Evolutionary conservation across 129 eudicot genomes (phyloP).

Genomic region (Sambucus nigra): DNA sequence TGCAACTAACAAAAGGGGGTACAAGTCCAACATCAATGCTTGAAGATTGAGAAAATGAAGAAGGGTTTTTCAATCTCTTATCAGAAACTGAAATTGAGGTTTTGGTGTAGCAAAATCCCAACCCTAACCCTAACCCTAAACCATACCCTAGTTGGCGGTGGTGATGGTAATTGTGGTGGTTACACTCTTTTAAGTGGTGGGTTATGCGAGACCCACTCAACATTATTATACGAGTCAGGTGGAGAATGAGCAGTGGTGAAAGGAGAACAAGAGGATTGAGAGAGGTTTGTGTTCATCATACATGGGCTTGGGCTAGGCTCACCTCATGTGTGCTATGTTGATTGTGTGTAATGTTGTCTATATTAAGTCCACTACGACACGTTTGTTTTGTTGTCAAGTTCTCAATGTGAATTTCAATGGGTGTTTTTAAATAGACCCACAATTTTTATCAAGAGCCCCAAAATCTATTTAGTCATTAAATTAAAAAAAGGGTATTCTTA

Average conservation of each 20-base stretch:
- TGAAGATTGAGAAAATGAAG: conserved; percentile 5
- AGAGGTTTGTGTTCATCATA: conserved; percentile 1
- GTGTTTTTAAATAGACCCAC: no score
- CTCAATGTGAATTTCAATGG: no score
- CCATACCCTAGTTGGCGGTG: conserved; percentile 3
- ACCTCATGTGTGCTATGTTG: no score
- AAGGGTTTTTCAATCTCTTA: conserved; percentile 1
- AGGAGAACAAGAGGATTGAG: background rate
- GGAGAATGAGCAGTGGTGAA: background rate
- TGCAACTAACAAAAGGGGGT: conserved; percentile 7
- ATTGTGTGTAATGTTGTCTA: no score
- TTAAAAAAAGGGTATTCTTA: no score
- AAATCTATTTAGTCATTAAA: no score
- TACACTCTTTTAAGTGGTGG: conserved; percentile 4
- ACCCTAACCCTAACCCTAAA: conserved; percentile 1
- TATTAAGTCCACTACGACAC: no score
- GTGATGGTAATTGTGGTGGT: background rate
- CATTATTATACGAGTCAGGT: background rate
- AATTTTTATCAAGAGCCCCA: no score
- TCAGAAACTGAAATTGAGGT: background rate
- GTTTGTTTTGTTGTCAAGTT: no score
- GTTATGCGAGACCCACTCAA: conserved; percentile 7
- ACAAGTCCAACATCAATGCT: conserved; percentile 7
- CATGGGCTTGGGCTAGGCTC: no score
- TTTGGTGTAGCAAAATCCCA: conserved; percentile 1